A percentile compares a stretch with the other conserved stretches of the same genome.
Conservation (phyloP, 2,329 filamentous ascomycete species). For the Clathrospora elynae region DNA sequence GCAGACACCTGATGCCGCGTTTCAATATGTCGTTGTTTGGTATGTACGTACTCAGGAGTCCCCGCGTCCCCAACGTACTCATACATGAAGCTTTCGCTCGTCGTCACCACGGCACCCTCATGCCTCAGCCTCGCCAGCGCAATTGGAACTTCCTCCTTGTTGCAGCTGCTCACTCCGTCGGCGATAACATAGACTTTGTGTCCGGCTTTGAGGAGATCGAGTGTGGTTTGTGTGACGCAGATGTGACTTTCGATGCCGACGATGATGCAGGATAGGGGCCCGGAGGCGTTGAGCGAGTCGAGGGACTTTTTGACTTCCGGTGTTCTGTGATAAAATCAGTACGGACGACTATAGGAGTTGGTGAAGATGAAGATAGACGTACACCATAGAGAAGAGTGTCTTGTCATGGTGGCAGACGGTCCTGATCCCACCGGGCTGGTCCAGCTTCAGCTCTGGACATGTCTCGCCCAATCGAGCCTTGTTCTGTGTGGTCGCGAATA, state of each 20-base stretch:
- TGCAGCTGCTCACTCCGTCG: constrained; percentile 88
- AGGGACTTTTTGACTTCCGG: constrained; percentile 64
- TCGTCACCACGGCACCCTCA: constrained; percentile 79
- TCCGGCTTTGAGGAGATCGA: constrained; percentile 76
- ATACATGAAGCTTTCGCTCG: constrained; percentile 87
- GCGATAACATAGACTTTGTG: constrained; percentile 86
- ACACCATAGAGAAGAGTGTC: constrained; percentile 85
- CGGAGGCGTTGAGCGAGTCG: constrained; percentile 39
- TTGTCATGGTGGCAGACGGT: constrained; percentile 75
- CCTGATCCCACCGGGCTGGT: constrained; percentile 56
- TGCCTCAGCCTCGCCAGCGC: constrained; percentile 76
- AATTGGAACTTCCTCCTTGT: constrained; percentile 77
- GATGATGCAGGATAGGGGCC: constrained; percentile 63
- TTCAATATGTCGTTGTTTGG: not conserved
- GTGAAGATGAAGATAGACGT: constrained; percentile 6
- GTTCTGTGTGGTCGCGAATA: constrained; percentile 87
- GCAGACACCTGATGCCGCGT: not conserved
- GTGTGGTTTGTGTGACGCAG: constrained; percentile 84
- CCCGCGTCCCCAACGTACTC: constrained; percentile 85
- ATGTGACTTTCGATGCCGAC: constrained; percentile 94
- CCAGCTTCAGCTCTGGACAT: constrained; percentile 69
- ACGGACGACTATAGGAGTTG: not conserved
- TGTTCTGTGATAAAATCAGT: constrained; percentile 57
- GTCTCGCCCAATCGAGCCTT: constrained; percentile 77
- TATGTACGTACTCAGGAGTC: constrained; percentile 58